Base-by-base conservation (phyloP, 495 filamentous ascomycete species). In the Podospora conica region DNA sequence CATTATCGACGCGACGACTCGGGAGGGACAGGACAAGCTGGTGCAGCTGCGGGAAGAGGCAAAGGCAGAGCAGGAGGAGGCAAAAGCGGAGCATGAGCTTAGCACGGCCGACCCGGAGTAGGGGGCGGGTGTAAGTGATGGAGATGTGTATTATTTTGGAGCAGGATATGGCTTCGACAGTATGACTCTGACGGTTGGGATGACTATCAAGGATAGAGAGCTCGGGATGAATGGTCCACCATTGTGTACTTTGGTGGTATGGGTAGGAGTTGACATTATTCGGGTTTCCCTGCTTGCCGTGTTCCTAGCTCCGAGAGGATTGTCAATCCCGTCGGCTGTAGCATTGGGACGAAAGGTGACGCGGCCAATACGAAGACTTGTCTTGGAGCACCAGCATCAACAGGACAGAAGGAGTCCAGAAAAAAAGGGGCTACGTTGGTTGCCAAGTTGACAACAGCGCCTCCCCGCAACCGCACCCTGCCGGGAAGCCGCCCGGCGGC, bases 1-100 rank as follows among this genome's bases (percentile, higher is more conserved):
- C 33, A 91, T 98, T 60, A 94, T 98, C 70, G 95, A 98, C 80
- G 91, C 91, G 8, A 98, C 94, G 23, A 98, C 95, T 0, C 91
- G 94, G 67, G 93, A 97, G 73, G 95, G 95, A 9, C 82, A 86
- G 77, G 84, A 88, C 76, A 85, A 87, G 75, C 78, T 96, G 55
- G 87, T 89, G 77, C 85, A 91, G 76, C 82, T 98, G 58, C 91
- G 97, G 77, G 82, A 87, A 55, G 66, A 75, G 61, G 69, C 69
- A 33, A 58, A 71, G 64, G 71, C 70, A 7, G 74, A 72, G 29
- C 69, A 70, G 29, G n/a, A n/a, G n/a, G n/a, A n/a, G n/a, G n/a
- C n/a, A n/a, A n/a, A n/a, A n/a, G 66, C 65, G 54, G 70, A 68
- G 61, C 68, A 66, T 5, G 62, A 61, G 12, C 22, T 28, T 31